These are phyloP conservation scores for Nigrospora osmanthi DNA, from an alignment of 2,329 filamentous ascomycete species.

Conservation along the genomic window DNA sequence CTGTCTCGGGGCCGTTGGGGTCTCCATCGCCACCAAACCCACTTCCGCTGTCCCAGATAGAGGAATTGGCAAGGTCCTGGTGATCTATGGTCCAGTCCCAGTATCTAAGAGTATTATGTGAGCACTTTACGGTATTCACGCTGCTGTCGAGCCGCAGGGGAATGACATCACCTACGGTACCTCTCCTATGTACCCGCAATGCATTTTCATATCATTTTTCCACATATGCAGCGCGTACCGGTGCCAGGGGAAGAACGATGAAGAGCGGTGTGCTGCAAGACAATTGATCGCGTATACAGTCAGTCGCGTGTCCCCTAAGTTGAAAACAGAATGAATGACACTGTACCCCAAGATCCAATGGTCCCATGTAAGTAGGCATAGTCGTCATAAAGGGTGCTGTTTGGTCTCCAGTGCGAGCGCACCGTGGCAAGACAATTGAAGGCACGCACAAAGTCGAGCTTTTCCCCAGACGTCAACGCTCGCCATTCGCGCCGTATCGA, in stretches of 20 bases:
- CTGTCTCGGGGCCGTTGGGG: background rate
- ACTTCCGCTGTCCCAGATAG: background rate
- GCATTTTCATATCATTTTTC: background rate
- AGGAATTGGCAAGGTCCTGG: background rate
- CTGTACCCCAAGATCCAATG: background rate
- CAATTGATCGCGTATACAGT: no score
- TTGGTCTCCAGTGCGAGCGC: background rate
- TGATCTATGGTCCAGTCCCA: background rate
- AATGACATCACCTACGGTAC: background rate
- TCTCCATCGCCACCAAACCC: background rate
- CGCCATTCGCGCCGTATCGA: background rate
- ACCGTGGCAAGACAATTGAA: background rate
- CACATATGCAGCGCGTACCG: background rate
- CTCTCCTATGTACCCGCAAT: background rate
- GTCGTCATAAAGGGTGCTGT: background rate
- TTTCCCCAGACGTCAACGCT: background rate
- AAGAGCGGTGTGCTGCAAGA: background rate
- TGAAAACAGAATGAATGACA: background rate
- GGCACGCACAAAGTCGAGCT: background rate
- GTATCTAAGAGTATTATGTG: background rate
- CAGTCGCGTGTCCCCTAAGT: background rate
- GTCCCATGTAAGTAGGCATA: background rate
- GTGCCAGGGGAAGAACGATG: background rate
- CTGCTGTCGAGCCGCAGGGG: background rate
- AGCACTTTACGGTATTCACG: background rate